Percentiles rank a stretch among this genome's conserved stretches.
These are phyloP conservation scores for Yamadazyma atmosphaerica DNA, from an alignment of 1,139 yeast species.

Conservation along the genomic window DNA sequence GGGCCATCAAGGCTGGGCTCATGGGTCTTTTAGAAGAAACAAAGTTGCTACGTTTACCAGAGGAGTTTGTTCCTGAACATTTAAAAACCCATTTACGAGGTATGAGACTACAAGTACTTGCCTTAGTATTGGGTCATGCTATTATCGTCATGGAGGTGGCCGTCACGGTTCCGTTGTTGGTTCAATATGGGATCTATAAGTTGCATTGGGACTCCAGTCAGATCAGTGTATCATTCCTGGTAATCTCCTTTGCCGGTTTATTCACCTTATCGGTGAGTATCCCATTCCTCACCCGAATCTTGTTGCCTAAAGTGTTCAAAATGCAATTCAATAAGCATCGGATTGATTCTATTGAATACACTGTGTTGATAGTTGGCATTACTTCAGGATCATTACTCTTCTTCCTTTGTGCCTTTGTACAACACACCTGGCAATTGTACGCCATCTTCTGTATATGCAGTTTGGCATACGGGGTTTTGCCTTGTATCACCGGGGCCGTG, in stretches of 20 bases:
- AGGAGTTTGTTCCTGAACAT: conserved; percentile 26
- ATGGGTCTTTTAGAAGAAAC: conserved; percentile 49
- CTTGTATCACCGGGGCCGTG: conserved; percentile 5
- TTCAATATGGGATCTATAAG: conserved; percentile 57
- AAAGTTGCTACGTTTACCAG: conserved; percentile 37
- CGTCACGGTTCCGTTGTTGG: conserved; percentile 4
- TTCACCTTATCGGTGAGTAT: conserved; percentile 30
- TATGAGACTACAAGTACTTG: conserved; percentile 37
- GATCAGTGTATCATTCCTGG: conserved; percentile 59
- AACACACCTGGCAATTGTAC: conserved; percentile 2
- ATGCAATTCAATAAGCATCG: conserved; percentile 4
- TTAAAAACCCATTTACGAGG: conserved; percentile 13
- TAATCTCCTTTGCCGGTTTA: conserved; percentile 47
- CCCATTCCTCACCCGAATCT: conserved; percentile 27
- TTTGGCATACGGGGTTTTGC: conserved; percentile 2
- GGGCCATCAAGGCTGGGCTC: not conserved
- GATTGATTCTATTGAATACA: conserved; percentile 8
- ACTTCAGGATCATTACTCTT: not conserved
- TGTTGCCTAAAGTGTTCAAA: conserved; percentile 7
- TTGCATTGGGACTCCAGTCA: conserved; percentile 62
- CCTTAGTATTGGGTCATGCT: conserved; percentile 45
- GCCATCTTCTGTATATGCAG: not conserved
- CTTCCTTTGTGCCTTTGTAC: not conserved
- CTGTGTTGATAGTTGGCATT: conserved; percentile 1
- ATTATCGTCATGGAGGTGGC: conserved; percentile 31